Base-by-base conservation (phyloP, 2,329 filamentous ascomycete species). In the Epichloe uncinata region DNA sequence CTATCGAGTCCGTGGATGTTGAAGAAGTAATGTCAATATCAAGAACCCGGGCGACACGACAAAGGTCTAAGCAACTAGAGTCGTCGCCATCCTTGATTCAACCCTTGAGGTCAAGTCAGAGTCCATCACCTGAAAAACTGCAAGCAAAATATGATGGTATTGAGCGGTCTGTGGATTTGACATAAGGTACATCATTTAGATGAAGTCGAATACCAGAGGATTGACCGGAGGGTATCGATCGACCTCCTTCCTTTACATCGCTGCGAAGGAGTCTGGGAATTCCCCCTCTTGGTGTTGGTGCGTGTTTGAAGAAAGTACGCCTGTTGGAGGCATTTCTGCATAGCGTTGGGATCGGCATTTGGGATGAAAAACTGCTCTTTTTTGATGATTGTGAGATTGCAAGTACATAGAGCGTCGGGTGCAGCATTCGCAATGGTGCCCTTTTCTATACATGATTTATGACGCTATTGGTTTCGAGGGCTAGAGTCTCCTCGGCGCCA, bases 81-180 rank as follows among this genome's bases (percentile, higher is more conserved):
- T 42, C 46, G 9, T 42, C 50, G n/a, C 34, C 49, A n/a, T 16
- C 13, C 48, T 22, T 54, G 37, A 9, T 58, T 50, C 33, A 48
- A 11, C 18, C n/a, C 4, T n/a, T 49, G 30, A 38, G 20, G 13
- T 50, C 52, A 36, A 53, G 52, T 22, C 40, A 45, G 41, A 52
- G 46, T 26, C 6, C 22, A 15, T 48, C 43, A 35, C 40, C 50
- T 11, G 30, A 15, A 30, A 47, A 33, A n/a, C 12, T 16, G 26
- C 22, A 18, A 37, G 48, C 53, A 11, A 15, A 42, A 37, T 66
- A 66, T 50, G 61, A 63, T 45, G 64, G 64, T n/a, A 57, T 66
- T 40, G 64, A 65, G 20, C 55, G 57, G n/a, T 47, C 54, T 9
- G 34, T 54, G 12, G 56, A 57, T 38, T 34, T 54, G 35, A 57